phyloP scores from a whole-genome alignment of 305 asterid genomes.

The Rubia occidens region DNA sequence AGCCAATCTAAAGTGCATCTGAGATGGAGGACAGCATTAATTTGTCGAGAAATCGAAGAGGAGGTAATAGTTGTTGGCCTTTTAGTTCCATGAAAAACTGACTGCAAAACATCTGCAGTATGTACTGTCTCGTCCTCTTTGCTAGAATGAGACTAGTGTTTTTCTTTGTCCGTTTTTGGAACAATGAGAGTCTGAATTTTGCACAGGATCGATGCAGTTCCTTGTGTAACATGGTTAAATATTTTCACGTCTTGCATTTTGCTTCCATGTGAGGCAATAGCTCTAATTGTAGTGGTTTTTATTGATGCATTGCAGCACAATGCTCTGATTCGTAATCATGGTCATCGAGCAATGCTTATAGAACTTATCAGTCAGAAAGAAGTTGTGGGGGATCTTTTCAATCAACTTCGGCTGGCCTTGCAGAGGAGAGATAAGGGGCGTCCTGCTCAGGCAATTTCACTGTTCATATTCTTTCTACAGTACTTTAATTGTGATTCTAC shows the following conservation, averaged over 20 bases:
- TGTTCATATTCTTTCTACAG: neutral
- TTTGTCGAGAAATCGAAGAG: slow-evolving; percentile 84
- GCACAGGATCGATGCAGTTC: neutral
- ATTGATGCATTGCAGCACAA: slow-evolving; percentile 51
- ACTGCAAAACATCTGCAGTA: neutral
- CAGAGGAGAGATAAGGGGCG: slow-evolving; percentile 71
- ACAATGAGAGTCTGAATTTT: neutral
- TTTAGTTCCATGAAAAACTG: slow-evolving; percentile 11
- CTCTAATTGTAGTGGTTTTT: slow-evolving; percentile 11
- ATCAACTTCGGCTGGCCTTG: slow-evolving; percentile 87
- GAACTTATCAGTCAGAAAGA: slow-evolving; percentile 84
- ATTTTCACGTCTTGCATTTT: neutral
- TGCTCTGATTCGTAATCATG: slow-evolving; percentile 60
- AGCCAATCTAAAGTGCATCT: slow-evolving; percentile 89
- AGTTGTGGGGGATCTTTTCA: slow-evolving; percentile 82
- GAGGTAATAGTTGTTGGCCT: slow-evolving; percentile 39
- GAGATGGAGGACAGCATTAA: slow-evolving; percentile 86
- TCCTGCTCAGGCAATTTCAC: slow-evolving; percentile 72
- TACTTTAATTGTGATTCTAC: neutral
- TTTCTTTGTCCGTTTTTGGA: neutral
- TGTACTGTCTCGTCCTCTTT: neutral
- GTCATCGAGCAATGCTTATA: slow-evolving; percentile 55
- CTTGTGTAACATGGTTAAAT: neutral
- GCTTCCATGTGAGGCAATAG: neutral
- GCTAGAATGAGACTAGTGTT: neutral